Evolutionary conservation across 1,284 basidiomycete species (phyloP), one percentile per base, ranked within the genome.

Genomic region (Somion occarium): DNA sequence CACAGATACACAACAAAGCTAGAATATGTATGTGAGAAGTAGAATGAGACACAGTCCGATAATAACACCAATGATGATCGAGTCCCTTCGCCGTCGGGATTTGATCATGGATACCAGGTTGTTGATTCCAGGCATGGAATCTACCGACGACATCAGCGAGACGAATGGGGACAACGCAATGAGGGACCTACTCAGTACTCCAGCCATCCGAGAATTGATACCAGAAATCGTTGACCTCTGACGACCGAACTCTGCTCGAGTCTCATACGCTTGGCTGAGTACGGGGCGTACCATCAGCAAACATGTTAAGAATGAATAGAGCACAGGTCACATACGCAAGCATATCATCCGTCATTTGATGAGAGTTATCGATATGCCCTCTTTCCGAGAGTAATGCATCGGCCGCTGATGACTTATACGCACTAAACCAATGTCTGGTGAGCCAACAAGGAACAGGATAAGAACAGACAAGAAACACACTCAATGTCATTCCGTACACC

Each of bases 401-500:
- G 3, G 91, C 85, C 46, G 91, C 85, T 2, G 87, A 86, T 2
- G 91, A 88, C 60, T 96, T 97, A 73, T 96, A 97, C 49, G 88
- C 82, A 59, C 88, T 91, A 58, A n/a, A n/a, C n/a, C 27, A 30
- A 38, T 5, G 24, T 24, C 19, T 23, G 27, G 9, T 4, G n/a
- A 20, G 18, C 3, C 43, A 22, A n/a, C 19, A 4, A 42, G 42
- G 20, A 23, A 48, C 13, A 50, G 30, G 44, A 20, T 49, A 27
- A 48, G 1, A 44, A 22, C 15, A 52, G 48, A 19, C 22, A 24
- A 13, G 22, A 20, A 3, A 75, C 85, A 51, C 58, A 95, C 93
- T 93, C 88, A 58, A 98, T 98, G 61, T 99, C 96, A 59, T 95
- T 93, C 54, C 93, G 80, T 2, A 98, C 94, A n/a, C 90, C 91